Conservation (phyloP, 2,329 filamentous ascomycete species). For the Fusarium anguioides region DNA sequence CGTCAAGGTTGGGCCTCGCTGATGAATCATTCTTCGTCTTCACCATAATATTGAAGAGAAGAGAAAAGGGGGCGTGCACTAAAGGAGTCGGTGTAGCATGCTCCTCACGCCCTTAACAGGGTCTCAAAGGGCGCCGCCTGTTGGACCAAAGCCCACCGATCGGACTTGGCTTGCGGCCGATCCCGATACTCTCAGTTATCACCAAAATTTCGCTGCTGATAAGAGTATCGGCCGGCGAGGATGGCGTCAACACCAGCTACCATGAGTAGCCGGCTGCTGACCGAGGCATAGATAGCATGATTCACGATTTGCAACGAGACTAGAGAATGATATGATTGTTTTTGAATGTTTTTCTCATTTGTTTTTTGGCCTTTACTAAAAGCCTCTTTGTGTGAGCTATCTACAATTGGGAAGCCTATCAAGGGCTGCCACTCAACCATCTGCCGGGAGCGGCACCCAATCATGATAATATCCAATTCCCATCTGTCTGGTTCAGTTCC, state of each 20-base stretch:
- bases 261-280: slow-evolving; percentile 21
- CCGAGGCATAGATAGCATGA: slow-evolving; percentile 8
- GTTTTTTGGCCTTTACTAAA: slow-evolving; percentile 10
- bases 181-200: slow-evolving; percentile 29
- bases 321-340: slow-evolving; percentile 12
- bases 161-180: slow-evolving; percentile 35
- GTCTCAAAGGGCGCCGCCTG: slow-evolving; percentile 10
- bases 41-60: slow-evolving; percentile 18
- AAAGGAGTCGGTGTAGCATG: slow-evolving; percentile 8
- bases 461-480: slow-evolving; percentile 28
- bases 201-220: slow-evolving; percentile 35
- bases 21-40: slow-evolving; percentile 36
- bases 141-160: slow-evolving; percentile 30
- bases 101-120: slow-evolving; percentile 8
- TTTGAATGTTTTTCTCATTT: slow-evolving; percentile 41
- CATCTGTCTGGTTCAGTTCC: slow-evolving; percentile 29
- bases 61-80: slow-evolving; percentile 2
- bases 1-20: slow-evolving; percentile 31
- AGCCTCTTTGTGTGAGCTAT: slow-evolving; percentile 39
- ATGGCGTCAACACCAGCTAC: slow-evolving; percentile 25
- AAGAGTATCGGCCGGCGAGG: slow-evolving; percentile 26
- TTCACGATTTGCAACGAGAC: slow-evolving; percentile 12
- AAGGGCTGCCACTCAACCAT: slow-evolving; percentile 43
- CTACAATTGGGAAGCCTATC: slow-evolving; percentile 30
- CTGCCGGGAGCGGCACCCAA: slow-evolving; percentile 39